Conservation (phyloP, 1,139 yeast species). For the Geotrichum histeridarum region DNA sequence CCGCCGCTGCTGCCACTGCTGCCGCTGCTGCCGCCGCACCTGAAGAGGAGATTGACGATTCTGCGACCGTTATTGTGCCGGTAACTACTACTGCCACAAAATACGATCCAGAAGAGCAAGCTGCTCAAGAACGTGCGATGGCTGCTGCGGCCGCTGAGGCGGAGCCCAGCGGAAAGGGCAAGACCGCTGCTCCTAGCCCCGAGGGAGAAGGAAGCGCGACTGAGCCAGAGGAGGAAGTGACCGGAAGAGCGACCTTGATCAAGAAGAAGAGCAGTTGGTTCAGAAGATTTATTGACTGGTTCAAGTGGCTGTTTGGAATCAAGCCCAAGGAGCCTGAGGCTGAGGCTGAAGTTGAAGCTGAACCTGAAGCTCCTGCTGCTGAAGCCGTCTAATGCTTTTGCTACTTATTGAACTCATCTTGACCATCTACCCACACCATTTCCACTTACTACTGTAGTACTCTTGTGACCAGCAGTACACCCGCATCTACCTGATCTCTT, state of each 20-base stretch:
- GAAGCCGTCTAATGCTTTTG: too few species aligned
- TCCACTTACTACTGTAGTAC: too few species aligned
- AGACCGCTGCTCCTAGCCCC: background rate
- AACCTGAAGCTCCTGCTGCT: too few species aligned
- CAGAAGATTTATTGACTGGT: slow-evolving; percentile 13
- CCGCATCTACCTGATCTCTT: too few species aligned
- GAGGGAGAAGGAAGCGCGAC: background rate
- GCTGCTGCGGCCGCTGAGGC: slow-evolving; percentile 1
- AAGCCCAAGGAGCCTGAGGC: background rate
- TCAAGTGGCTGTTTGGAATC: slow-evolving; percentile 16
- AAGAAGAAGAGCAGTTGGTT: slow-evolving; percentile 10
- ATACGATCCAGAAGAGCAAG: slow-evolving; percentile 9
- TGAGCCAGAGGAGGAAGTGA: background rate
- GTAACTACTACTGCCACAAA: slow-evolving; percentile 13
- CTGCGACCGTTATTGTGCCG: slow-evolving; percentile 14
- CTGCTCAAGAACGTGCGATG: slow-evolving; percentile 1
- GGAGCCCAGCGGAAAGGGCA: background rate
- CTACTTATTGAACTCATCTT: too few species aligned
- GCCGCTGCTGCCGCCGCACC: background rate
- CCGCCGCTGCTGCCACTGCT: slow-evolving; percentile 3
- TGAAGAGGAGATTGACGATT: slow-evolving; percentile 2
- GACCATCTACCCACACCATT: too few species aligned
- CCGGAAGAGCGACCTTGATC: background rate
- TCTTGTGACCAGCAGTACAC: too few species aligned
- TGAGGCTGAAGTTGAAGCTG: too few species aligned